Evolutionary conservation across 108 stramenopile species (phyloP).

Genomic region (Nitzschia putrida): DNA sequence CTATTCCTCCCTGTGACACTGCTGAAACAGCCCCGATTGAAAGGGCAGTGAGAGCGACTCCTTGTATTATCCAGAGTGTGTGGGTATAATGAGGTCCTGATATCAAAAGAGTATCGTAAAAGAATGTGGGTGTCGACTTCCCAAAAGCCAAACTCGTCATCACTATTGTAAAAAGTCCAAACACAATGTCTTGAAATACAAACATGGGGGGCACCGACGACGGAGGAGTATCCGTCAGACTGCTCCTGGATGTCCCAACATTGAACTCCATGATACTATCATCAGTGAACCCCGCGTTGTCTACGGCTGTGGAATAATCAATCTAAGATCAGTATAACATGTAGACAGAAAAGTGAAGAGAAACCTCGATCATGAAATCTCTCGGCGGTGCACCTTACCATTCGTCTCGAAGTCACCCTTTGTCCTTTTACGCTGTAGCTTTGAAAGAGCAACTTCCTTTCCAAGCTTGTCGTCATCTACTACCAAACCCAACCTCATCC

Average conservation of each 20-base stretch:
- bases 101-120: slow-evolving; percentile 13
- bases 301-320: slow-evolving; percentile 52
- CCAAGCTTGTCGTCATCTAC: too few species aligned
- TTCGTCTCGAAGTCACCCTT: too few species aligned
- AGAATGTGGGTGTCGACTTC: slow-evolving; percentile 53
- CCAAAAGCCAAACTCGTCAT: slow-evolving; percentile 68
- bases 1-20: slow-evolving; percentile 43
- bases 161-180: slow-evolving; percentile 50
- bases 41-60: slow-evolving; percentile 54
- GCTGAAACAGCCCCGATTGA: slow-evolving; percentile 62
- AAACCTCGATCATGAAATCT: too few species aligned
- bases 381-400: too few species aligned
- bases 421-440: too few species aligned
- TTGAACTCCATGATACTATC: slow-evolving; percentile 60
- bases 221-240: neutral
- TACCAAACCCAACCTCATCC: too few species aligned
- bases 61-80: slow-evolving; percentile 25
- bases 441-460: too few species aligned
- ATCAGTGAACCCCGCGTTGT: slow-evolving; percentile 77
- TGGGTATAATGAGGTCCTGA: slow-evolving; percentile 3
- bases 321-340: slow-evolving; percentile 21
- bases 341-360: neutral
- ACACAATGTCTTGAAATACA: slow-evolving; percentile 54
- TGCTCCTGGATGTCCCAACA: slow-evolving; percentile 69
- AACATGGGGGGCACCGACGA: neutral